Conservation (phyloP, 225 moss, liverwort and hornwort genomes). For the Takakia lepidozioides region DNA sequence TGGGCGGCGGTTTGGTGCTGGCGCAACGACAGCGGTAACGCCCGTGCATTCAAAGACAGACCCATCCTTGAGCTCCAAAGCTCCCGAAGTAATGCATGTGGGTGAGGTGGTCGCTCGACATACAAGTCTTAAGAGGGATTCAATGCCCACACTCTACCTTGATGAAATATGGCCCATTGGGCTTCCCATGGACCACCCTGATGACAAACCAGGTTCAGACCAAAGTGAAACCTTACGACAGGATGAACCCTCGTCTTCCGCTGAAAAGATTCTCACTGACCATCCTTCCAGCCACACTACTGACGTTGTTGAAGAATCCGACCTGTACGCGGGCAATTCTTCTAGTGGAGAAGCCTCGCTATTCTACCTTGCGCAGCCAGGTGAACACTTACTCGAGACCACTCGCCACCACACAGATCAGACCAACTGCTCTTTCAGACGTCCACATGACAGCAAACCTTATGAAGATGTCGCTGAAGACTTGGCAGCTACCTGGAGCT, state of each 20-base stretch:
- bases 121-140: conserved; percentile 1
- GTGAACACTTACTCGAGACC: too few species aligned
- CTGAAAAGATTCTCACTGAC: background rate
- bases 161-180: conserved; percentile 2
- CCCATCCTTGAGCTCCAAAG: conserved; percentile 10
- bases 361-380: background rate
- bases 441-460: too few species aligned
- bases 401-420: too few species aligned
- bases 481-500: too few species aligned
- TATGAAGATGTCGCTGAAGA: too few species aligned
- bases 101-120: too few species aligned
- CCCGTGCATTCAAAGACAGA: conserved; percentile 14
- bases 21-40: background rate
- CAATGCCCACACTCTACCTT: conserved; percentile 3
- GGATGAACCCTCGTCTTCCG: background rate
- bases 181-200: background rate
- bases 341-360: background rate
- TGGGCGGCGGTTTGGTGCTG: background rate
- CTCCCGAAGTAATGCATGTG: background rate
- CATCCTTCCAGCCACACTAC: background rate
- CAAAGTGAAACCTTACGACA: background rate
- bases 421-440: too few species aligned
- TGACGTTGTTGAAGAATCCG: background rate
- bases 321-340: background rate
- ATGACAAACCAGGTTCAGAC: background rate